Percentiles rank a stretch among this genome's conserved stretches.
Conservation (phyloP, 495 filamentous ascomycete species). For the Penicillium riverlandense region DNA sequence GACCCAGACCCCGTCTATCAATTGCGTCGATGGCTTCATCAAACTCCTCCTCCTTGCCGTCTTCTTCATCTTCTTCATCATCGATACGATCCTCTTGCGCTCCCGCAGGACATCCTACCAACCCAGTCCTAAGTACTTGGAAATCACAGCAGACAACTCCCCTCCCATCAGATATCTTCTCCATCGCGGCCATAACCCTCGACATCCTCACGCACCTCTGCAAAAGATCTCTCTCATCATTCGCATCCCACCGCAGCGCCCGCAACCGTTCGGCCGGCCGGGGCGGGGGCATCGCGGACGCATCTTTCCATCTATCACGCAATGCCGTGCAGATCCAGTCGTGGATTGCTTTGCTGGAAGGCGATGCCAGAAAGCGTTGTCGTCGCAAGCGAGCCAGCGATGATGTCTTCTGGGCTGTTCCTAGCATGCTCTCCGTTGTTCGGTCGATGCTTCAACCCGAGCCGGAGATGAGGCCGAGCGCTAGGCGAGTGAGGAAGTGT, state of each 20-base stretch:
- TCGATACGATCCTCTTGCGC: constrained; percentile 1
- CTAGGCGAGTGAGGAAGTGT: constrained; percentile 20
- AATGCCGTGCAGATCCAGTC: constrained; percentile 68
- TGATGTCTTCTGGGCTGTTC: constrained; percentile 28
- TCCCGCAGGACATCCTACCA: constrained; percentile 8
- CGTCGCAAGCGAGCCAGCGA: constrained; percentile 38
- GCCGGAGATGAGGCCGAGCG: constrained; percentile 28
- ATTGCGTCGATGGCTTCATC: constrained; percentile 31
- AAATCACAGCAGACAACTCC: constrained; percentile 29
- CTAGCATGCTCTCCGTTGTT: constrained; percentile 32
- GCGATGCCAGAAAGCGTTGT: constrained; percentile 53
- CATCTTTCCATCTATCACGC: constrained; percentile 65
- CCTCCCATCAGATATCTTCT: constrained; percentile 34
- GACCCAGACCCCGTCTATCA: constrained; percentile 20
- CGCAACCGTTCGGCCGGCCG: constrained; percentile 63
- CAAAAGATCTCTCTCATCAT: constrained; percentile 63
- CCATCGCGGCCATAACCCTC: constrained; percentile 34
- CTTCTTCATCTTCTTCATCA: constrained; percentile 6
- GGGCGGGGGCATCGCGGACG: constrained; percentile 63
- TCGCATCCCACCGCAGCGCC: constrained; percentile 63
- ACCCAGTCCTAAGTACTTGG: constrained; percentile 36
- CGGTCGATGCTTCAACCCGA: constrained; percentile 39
- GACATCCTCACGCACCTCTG: constrained; percentile 79
- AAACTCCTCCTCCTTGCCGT: constrained; percentile 16
- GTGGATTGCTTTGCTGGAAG: constrained; percentile 67